Evolutionary conservation across 2,329 filamentous ascomycete species (phyloP).

Genomic region (Fusarium agapanthi): DNA sequence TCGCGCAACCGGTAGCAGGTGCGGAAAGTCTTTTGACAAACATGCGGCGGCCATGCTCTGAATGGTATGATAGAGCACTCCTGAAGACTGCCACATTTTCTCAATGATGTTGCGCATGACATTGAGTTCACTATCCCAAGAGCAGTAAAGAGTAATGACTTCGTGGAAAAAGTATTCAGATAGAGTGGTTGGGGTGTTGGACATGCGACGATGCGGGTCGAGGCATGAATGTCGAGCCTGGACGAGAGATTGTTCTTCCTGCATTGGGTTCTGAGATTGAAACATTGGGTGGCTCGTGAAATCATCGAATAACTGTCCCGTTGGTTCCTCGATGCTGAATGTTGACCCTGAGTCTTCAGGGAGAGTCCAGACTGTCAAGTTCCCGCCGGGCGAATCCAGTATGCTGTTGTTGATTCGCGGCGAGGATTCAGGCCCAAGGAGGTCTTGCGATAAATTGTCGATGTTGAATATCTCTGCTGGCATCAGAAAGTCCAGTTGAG

Average conservation of each 20-base stretch:
- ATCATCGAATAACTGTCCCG: neutral
- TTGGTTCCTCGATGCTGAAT: neutral
- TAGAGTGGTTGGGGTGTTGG: neutral
- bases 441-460: neutral
- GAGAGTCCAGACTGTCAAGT: neutral
- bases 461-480: neutral
- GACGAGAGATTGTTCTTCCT: neutral
- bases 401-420: neutral
- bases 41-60: constrained; percentile 13
- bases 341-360: neutral
- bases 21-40: neutral
- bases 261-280: neutral
- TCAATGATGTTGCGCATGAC: neutral
- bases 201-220: neutral
- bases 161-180: neutral
- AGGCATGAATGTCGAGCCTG: neutral
- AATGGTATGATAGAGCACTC: neutral
- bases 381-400: neutral
- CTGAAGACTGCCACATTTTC: neutral
- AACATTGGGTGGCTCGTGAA: neutral
- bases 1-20: neutral
- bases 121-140: constrained; percentile 1
- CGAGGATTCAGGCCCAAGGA: neutral
- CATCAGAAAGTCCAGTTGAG: neutral
- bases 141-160: neutral